Percentiles rank a stretch among this genome's conserved stretches.
These are phyloP conservation scores for Platanus orientalis DNA, from an alignment of 164 flowering plant species.

Conservation along the genomic window DNA sequence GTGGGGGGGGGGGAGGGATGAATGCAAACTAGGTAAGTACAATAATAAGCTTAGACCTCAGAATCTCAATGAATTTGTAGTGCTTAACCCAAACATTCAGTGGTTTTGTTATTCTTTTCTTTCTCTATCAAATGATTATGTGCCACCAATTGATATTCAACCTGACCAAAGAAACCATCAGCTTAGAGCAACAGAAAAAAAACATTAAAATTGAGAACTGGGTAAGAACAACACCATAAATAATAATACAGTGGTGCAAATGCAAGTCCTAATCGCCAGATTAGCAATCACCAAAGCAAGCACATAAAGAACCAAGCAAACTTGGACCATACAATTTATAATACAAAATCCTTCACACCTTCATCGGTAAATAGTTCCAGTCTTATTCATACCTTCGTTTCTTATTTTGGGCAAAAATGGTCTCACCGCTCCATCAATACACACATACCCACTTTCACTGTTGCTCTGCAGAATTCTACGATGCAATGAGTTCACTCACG, in stretches of 20 bases:
- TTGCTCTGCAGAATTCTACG: constrained; percentile 7
- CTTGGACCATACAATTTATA: constrained; percentile 11
- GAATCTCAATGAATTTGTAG: too few relatives aligned
- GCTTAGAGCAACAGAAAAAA: background rate
- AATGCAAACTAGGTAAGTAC: too few relatives aligned
- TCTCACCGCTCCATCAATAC: background rate
- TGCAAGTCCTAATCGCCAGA: constrained; percentile 6
- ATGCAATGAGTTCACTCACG: constrained; percentile 2
- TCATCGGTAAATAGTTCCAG: constrained; percentile 4
- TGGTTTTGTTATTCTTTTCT: too few relatives aligned
- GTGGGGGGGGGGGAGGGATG: too few relatives aligned
- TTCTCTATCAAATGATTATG: too few relatives aligned
- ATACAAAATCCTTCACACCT: constrained; percentile 11
- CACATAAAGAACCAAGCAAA: constrained; percentile 4
- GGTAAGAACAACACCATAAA: background rate
- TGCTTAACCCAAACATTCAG: too few relatives aligned
- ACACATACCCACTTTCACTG: constrained; percentile 4
- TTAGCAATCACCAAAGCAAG: constrained; percentile 4
- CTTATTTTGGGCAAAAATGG: constrained; percentile 12
- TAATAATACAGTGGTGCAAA: constrained; percentile 16
- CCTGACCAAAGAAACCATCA: too few relatives aligned
- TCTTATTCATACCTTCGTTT: constrained; percentile 10
- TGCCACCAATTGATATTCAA: too few relatives aligned
- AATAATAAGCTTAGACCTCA: too few relatives aligned
- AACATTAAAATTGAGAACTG: background rate